phyloP scores from a whole-genome alignment of 305 asterid genomes.

The Solanum hybrid region DNA sequence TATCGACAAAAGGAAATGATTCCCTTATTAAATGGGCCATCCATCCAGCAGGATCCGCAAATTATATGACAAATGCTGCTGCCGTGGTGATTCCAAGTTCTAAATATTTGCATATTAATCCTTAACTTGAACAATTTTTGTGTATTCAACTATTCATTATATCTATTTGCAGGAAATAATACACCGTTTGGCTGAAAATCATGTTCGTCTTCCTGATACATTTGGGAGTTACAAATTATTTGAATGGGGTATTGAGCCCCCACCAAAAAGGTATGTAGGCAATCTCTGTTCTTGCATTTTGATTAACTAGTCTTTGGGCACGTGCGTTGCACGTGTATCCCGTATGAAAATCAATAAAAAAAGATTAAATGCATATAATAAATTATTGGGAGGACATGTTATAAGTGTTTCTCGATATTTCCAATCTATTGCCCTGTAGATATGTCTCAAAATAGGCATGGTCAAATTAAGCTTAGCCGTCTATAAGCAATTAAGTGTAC shows the following conservation, averaged over 20 bases:
- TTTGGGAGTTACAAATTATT: conserved; percentile 54
- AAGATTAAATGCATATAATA: not conserved
- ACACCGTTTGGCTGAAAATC: conserved; percentile 38
- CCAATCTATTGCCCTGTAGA: not conserved
- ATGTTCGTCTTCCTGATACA: conserved; percentile 50
- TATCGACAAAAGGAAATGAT: conserved; percentile 46
- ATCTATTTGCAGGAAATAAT: conserved; percentile 42
- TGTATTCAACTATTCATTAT: not conserved
- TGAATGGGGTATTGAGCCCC: conserved; percentile 46
- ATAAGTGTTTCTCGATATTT: not conserved
- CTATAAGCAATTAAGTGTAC: not conserved
- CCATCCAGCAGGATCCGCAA: conserved; percentile 50
- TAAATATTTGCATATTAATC: conserved; percentile 1
- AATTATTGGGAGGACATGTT: not conserved
- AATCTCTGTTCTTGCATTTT: not conserved
- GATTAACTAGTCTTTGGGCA: not conserved
- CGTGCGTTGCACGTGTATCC: not conserved
- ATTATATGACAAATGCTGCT: conserved; percentile 47
- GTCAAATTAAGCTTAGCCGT: not conserved
- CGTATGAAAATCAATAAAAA: not conserved
- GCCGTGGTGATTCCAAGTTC: conserved; percentile 43
- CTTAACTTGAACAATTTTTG: not conserved
- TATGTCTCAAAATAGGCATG: not conserved
- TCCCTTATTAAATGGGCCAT: conserved; percentile 74
- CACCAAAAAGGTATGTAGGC: conserved; percentile 38